A percentile compares a stretch with the other conserved stretches of the same genome.
Evolutionary conservation across 2,329 filamentous ascomycete species (phyloP).

Genomic region (Monosporascus sp.): DNA sequence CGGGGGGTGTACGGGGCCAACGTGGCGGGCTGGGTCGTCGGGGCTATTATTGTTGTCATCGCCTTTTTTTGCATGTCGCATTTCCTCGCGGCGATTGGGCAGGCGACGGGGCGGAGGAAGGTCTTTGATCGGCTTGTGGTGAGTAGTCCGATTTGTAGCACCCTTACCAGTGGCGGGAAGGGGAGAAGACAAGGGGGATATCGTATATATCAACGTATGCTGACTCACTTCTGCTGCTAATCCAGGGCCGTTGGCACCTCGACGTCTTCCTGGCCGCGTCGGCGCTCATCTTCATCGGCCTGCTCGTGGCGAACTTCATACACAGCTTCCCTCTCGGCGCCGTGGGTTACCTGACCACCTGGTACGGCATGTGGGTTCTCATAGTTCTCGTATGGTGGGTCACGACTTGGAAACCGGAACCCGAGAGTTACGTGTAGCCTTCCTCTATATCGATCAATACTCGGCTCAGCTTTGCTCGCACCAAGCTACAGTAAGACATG

Average conservation of each 20-base stretch:
- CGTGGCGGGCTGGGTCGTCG: conserved; percentile 6
- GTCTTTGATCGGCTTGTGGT: conserved; percentile 5
- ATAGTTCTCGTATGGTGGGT: conserved; percentile 9
- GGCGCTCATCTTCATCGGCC: conserved; percentile 6
- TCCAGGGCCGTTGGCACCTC: conserved; percentile 7
- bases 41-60: neutral
- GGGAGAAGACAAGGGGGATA: too few species aligned
- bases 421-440: conserved; percentile 3
- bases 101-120: conserved; percentile 4
- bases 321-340: conserved; percentile 6
- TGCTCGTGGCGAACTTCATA: neutral
- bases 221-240: neutral
- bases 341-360: conserved; percentile 5
- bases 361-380: conserved; percentile 13
- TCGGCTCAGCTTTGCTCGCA: too few species aligned
- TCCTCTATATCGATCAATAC: neutral
- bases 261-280: conserved; percentile 8
- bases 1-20: conserved; percentile 5
- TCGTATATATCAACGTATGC: neutral
- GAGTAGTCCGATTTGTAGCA: neutral
- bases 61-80: conserved; percentile 9
- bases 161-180: too few species aligned
- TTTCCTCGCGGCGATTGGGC: conserved; percentile 9
- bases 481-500: too few species aligned
- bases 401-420: conserved; percentile 6